Conservation (phyloP, 129 eudicot genomes). For the Logfia minima region DNA sequence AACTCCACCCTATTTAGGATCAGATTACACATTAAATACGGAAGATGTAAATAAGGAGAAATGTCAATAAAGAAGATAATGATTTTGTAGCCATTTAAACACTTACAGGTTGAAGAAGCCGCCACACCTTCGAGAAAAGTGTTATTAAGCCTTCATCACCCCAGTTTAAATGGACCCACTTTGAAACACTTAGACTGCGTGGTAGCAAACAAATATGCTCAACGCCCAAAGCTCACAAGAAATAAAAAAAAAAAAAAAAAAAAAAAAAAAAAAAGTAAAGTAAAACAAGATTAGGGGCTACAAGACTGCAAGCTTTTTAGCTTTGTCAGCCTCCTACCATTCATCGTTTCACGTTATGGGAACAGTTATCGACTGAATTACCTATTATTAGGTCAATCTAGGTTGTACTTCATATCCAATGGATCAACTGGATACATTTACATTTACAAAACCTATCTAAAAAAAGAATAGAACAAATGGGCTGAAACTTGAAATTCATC, state of each 20-base stretch:
- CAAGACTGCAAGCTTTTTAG: background rate
- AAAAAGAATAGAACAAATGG: too few species aligned
- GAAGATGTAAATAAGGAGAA: background rate
- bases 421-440: background rate
- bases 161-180: conserved; percentile 96
- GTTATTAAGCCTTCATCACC: conserved; percentile 87
- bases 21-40: conserved; percentile 3
- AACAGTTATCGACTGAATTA: background rate
- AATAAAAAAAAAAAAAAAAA: background rate
- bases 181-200: conserved; percentile 85
- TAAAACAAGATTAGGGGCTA: too few species aligned
- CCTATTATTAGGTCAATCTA: background rate
- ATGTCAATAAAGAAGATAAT: background rate
- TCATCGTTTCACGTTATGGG: background rate
- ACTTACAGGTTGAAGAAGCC: conserved; percentile 76
- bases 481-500: background rate
- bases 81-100: background rate
- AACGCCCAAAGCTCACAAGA: background rate
- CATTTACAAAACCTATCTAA: background rate
- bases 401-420: background rate
- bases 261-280: background rate
- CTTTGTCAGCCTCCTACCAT: background rate
- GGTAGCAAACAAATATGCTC: conserved; percentile 16
- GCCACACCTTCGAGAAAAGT: conserved; percentile 78
- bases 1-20: conserved; percentile 70